Conservation (phyloP, 306 rosid genomes). For the Parietaria judaica region DNA sequence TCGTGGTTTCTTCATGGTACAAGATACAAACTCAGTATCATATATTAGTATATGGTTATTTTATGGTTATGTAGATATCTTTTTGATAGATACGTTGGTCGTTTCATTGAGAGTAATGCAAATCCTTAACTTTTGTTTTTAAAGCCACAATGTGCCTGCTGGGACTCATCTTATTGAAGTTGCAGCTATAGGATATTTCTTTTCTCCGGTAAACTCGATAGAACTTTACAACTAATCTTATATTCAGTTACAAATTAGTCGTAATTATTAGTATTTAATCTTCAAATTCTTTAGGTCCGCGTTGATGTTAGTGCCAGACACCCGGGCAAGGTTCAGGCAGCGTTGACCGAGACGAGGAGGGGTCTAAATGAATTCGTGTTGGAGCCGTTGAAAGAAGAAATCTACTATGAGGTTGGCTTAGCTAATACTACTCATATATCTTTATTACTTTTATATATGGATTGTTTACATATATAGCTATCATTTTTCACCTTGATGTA, state of each 20-base stretch:
- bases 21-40: not conserved
- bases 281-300: slow-evolving; percentile 49
- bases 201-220: slow-evolving; percentile 64
- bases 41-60: not conserved
- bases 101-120: slow-evolving; percentile 12
- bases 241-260: not conserved
- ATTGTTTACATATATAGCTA: not conserved
- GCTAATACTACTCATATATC: not conserved
- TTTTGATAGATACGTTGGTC: not conserved
- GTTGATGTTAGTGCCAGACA: slow-evolving; percentile 98
- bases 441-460: slow-evolving; percentile 4
- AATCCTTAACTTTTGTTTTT: slow-evolving; percentile 47
- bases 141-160: slow-evolving; percentile 84
- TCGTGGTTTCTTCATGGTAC: not conserved
- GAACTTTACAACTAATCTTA: slow-evolving; percentile 6
- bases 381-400: slow-evolving; percentile 81
- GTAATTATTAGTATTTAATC: not conserved
- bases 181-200: slow-evolving; percentile 69
- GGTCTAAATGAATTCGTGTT: slow-evolving; percentile 66
- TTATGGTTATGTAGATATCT: not conserved
- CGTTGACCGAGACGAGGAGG: slow-evolving; percentile 85
- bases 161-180: slow-evolving; percentile 99
- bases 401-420: slow-evolving; percentile 74
- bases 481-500: slow-evolving; percentile 17
- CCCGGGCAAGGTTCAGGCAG: slow-evolving; percentile 96